Evolutionary conservation across 441 rosid genomes (phyloP), one percentile per base, ranked within the genome.

Genomic region (Erodium chrysanthum): DNA sequence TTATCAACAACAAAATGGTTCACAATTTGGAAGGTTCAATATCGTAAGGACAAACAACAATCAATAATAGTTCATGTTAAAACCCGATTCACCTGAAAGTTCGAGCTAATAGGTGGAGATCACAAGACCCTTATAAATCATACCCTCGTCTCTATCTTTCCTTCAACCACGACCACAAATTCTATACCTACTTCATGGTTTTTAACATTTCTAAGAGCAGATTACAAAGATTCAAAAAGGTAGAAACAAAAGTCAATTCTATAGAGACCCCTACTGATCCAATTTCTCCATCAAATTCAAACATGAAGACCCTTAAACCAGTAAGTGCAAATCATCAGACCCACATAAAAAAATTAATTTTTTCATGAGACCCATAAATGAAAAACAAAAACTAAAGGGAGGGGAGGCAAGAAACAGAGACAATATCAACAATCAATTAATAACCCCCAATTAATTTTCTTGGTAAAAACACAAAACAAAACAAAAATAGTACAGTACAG

Each of bases 281-380:
- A 5, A 46, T 44, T 46, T 48, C 66, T 46, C 44, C 33, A 50
- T n/a, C 65, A 64, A 70, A 70, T 23, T 33, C 35, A 50, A 68
- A 58, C 52, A 56, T 15, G 9, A 52, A 5, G 46, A 40, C 40
- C 59, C 37, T 12, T 21, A 20, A 59, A 25, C 64, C 29, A 20
- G 40, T 33, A 33, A 7, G 40, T 33, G 33, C 0, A 25, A 3
- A 61, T 23, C 9, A 61, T 4, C 40, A 61, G 0, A 14, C 40
- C 65, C 35, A 61, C 35, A 61, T 3, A 3, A n/a, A 14, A 61
- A 61, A 25, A 29, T 25, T 27, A 23, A 58, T 1, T 7, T 8
- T 21, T 58, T 22, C 29, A 9, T 6, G 10, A 58, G 29, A 21
- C 62, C 62, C 62, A 58, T 21, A 22, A 58, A 20, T 21, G 29